phyloP scores from a whole-genome alignment of 1,284 basidiomycete species.

The Fomitopsis palustris region DNA sequence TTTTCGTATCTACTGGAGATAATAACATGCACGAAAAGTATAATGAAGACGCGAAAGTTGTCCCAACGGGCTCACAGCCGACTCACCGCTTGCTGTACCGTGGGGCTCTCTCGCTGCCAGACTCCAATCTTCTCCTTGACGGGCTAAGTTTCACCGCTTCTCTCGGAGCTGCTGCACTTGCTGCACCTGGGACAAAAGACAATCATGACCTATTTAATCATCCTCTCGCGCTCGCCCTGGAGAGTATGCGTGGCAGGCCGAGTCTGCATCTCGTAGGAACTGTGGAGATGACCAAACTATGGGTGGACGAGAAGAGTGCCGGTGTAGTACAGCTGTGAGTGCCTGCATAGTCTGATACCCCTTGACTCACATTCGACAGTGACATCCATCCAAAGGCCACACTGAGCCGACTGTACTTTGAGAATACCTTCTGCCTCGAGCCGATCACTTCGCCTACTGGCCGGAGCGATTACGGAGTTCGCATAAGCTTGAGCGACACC shows the following conservation, averaged over 20 bases:
- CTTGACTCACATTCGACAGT: conserved; percentile 30
- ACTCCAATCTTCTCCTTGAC: conserved; percentile 67
- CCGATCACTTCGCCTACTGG: conserved; percentile 36
- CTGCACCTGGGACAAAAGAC: conserved; percentile 14
- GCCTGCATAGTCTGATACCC: not conserved
- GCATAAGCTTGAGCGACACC: conserved; percentile 65
- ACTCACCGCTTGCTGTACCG: conserved; percentile 63
- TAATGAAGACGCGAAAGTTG: not conserved
- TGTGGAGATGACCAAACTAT: conserved; percentile 48
- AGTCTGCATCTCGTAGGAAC: conserved; percentile 56
- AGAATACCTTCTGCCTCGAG: conserved; percentile 60
- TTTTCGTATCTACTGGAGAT: no score
- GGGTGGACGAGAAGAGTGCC: conserved; percentile 51
- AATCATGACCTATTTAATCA: conserved; percentile 50
- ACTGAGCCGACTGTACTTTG: conserved; percentile 62
- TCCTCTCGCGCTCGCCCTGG: conserved; percentile 66
- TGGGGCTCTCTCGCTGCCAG: conserved; percentile 69
- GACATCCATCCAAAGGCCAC: conserved; percentile 68
- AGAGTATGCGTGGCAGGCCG: conserved; percentile 77
- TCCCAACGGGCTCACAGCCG: not conserved
- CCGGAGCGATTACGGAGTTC: conserved; percentile 50
- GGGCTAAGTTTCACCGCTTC: conserved; percentile 63
- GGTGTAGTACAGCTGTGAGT: conserved; percentile 59
- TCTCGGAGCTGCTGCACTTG: conserved; percentile 36
- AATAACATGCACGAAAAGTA: not conserved